Percentiles rank a stretch among this genome's conserved stretches.
phyloP scores from a whole-genome alignment of 1,139 yeast genomes.

The Blastobotrys petasosporus region DNA sequence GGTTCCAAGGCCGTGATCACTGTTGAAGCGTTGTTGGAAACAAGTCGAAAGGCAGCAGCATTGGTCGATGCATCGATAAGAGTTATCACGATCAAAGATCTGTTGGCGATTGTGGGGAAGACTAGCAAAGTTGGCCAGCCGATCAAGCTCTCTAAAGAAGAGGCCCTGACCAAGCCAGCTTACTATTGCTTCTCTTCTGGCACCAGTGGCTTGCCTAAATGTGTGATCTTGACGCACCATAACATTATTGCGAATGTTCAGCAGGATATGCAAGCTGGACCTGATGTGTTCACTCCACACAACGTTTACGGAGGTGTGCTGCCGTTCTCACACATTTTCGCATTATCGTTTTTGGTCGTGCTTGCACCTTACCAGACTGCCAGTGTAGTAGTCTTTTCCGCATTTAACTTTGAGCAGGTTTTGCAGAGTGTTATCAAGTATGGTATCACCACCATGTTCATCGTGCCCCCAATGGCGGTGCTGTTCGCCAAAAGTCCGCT shows the following conservation, averaged over 20 bases:
- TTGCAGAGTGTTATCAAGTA: slow-evolving; percentile 27
- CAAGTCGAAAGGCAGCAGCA: slow-evolving; percentile 29
- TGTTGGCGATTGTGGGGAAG: not conserved
- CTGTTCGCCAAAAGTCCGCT: slow-evolving; percentile 36
- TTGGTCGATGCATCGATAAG: not conserved
- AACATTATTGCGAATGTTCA: slow-evolving; percentile 32
- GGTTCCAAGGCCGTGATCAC: slow-evolving; percentile 29
- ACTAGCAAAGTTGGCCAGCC: not conserved
- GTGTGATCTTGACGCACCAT: slow-evolving; percentile 56
- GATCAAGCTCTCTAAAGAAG: not conserved
- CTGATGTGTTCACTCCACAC: slow-evolving; percentile 10
- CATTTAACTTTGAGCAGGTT: slow-evolving; percentile 32
- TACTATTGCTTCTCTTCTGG: slow-evolving; percentile 61
- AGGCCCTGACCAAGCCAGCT: slow-evolving; percentile 26
- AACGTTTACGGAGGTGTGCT: slow-evolving; percentile 22
- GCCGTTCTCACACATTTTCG: slow-evolving; percentile 38
- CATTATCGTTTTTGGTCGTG: slow-evolving; percentile 28
- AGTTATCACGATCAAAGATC: not conserved
- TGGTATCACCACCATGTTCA: slow-evolving; percentile 25
- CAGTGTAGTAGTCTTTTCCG: slow-evolving; percentile 28
- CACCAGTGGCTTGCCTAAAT: slow-evolving; percentile 70
- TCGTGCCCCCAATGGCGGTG: slow-evolving; percentile 39
- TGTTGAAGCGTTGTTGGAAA: slow-evolving; percentile 17
- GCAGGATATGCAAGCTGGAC: slow-evolving; percentile 18
- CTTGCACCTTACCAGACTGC: slow-evolving; percentile 23